These are phyloP conservation scores for Aspergillus hortae DNA, from an alignment of 2,329 filamentous ascomycete genomes.

Conservation along the genomic window DNA sequence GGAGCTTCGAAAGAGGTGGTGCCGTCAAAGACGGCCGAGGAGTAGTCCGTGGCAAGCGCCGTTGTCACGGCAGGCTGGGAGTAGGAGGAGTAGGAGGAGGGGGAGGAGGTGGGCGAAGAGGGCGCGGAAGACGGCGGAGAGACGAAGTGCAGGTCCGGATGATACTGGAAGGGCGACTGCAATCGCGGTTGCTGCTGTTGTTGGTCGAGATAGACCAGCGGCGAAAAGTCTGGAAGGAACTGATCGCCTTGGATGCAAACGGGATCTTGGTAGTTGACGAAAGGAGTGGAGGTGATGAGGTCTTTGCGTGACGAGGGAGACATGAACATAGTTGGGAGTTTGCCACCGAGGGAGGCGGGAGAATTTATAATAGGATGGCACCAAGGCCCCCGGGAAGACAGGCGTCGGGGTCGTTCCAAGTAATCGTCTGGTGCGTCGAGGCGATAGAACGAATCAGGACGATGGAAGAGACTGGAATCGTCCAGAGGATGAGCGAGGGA, in stretches of 20 bases:
- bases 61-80: slow-evolving; percentile 26
- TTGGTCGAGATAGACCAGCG: slow-evolving; percentile 21
- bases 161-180: slow-evolving; percentile 34
- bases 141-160: slow-evolving; percentile 26
- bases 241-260: slow-evolving; percentile 40
- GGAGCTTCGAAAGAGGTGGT: slow-evolving; percentile 32
- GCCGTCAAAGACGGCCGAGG: slow-evolving; percentile 22
- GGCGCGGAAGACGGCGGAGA: slow-evolving; percentile 36
- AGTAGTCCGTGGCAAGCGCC: slow-evolving; percentile 22
- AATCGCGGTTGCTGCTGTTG: slow-evolving; percentile 25
- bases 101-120: slow-evolving; percentile 32
- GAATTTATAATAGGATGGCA: slow-evolving; percentile 27
- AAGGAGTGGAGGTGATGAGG: slow-evolving; percentile 32
- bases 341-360: slow-evolving; percentile 26
- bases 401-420: slow-evolving; percentile 25
- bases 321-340: slow-evolving; percentile 37
- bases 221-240: slow-evolving; percentile 28
- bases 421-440: slow-evolving; percentile 16
- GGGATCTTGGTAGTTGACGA: slow-evolving; percentile 26
- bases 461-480: slow-evolving; percentile 30
- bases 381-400: slow-evolving; percentile 17
- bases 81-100: slow-evolving; percentile 33
- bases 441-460: slow-evolving; percentile 11
- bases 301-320: slow-evolving; percentile 39
- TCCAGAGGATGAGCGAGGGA: slow-evolving; percentile 1